phyloP scores from a whole-genome alignment of 805 yeast genomes.

The Candida peoriensis region DNA sequence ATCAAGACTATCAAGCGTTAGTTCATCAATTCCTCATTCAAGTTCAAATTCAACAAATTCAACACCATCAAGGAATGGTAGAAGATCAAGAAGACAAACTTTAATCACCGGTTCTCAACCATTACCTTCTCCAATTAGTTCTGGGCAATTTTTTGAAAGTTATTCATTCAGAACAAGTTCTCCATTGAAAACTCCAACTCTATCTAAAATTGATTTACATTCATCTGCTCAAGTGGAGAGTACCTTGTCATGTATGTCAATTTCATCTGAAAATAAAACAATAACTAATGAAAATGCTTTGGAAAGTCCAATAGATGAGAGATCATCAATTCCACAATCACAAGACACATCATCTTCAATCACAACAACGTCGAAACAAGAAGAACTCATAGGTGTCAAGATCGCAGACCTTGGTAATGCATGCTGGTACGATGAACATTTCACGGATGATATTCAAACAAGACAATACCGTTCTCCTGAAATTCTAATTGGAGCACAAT shows the following conservation, averaged over 20 bases:
- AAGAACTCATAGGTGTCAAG: constrained; percentile 67
- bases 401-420: constrained; percentile 85
- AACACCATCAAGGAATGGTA: constrained; percentile 25
- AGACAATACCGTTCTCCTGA: constrained; percentile 85
- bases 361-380: constrained; percentile 11
- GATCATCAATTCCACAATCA: too few species aligned
- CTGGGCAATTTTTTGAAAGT: constrained; percentile 22
- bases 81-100: constrained; percentile 63
- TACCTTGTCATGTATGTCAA: constrained; percentile 37
- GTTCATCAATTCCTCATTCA: constrained; percentile 10
- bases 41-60: constrained; percentile 16
- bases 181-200: not conserved
- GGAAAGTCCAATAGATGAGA: too few species aligned
- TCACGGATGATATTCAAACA: constrained; percentile 67
- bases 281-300: constrained; percentile 1
- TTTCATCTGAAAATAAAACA: constrained; percentile 26
- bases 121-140: constrained; percentile 78
- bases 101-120: constrained; percentile 91
- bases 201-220: too few species aligned
- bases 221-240: too few species aligned
- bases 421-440: constrained; percentile 62
- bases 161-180: constrained; percentile 12
- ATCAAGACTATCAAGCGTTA: constrained; percentile 22
- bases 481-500: constrained; percentile 66
- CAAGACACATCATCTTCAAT: too few species aligned